Evolutionary conservation across 495 filamentous ascomycete species (phyloP).

Genomic region (Podospora pseudoanserina): DNA sequence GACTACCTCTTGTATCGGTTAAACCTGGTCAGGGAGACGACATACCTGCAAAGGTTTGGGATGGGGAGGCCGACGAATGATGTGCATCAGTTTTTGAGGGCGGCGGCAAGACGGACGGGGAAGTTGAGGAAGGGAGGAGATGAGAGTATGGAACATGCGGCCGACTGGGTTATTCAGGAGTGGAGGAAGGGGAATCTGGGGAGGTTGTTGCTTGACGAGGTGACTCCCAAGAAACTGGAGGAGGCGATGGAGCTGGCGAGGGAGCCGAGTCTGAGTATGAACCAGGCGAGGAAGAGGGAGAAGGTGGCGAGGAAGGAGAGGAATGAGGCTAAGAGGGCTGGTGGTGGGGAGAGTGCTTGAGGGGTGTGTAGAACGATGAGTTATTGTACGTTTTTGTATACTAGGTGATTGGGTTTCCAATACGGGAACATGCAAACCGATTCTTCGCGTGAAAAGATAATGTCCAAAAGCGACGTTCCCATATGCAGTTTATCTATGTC

Average conservation of each 20-base stretch:
- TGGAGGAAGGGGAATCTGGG: slow-evolving; percentile 78
- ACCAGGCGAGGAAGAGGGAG: slow-evolving; percentile 44
- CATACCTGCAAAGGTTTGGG: slow-evolving; percentile 59
- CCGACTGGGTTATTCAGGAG: slow-evolving; percentile 77
- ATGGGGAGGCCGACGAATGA: slow-evolving; percentile 70
- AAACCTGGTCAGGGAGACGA: slow-evolving; percentile 55
- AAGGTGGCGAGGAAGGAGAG: slow-evolving; percentile 39
- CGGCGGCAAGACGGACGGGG: slow-evolving; percentile 67
- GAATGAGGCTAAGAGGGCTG: slow-evolving; percentile 31
- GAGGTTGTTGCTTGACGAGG: slow-evolving; percentile 73
- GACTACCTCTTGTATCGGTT: slow-evolving; percentile 87
- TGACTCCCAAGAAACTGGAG: slow-evolving; percentile 55
- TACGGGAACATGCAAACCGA: too few relatives aligned
- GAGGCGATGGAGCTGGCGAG: slow-evolving; percentile 38
- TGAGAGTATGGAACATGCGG: slow-evolving; percentile 67
- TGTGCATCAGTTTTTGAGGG: slow-evolving; percentile 61
- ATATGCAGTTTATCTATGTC: background rate
- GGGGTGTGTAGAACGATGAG: background rate
- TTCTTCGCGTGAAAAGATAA: background rate
- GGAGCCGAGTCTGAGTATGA: slow-evolving; percentile 39
- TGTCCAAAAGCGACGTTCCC: background rate
- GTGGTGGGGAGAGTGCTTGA: background rate
- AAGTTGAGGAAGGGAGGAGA: slow-evolving; percentile 70
- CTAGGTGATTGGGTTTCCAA: too few relatives aligned
- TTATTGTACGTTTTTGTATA: background rate